These are phyloP conservation scores for Nemophila menziesii DNA, from an alignment of 257 asterid genomes.

Conservation along the genomic window DNA sequence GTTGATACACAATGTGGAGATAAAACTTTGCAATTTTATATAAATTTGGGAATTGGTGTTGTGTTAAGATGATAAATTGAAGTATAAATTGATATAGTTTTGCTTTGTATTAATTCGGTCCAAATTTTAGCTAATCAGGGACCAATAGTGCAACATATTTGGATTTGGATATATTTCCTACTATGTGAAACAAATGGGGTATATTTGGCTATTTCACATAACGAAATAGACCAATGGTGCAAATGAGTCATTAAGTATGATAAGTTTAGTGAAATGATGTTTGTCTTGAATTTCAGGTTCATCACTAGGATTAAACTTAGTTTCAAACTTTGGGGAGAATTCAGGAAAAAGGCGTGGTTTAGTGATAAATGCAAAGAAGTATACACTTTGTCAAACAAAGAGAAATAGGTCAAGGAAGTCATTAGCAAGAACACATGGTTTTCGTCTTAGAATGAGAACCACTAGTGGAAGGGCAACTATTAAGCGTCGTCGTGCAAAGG, in stretches of 20 bases:
- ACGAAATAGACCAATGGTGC: neutral
- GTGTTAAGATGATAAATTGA: neutral
- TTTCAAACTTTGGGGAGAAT: slow-evolving; percentile 18
- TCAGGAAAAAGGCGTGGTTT: slow-evolving; percentile 36
- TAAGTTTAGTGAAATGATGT: neutral
- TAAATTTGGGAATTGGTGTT: neutral
- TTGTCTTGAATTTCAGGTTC: slow-evolving; percentile 7
- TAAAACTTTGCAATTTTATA: too few species aligned
- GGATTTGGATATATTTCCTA: too few species aligned
- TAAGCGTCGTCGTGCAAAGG: slow-evolving; percentile 81
- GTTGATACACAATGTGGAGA: neutral
- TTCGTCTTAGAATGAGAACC: slow-evolving; percentile 86
- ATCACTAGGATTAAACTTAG: slow-evolving; percentile 30
- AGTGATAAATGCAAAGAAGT: slow-evolving; percentile 55
- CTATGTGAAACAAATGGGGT: too few species aligned
- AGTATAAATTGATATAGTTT: neutral
- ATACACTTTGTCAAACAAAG: slow-evolving; percentile 72
- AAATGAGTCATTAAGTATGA: neutral
- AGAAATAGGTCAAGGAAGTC: slow-evolving; percentile 88
- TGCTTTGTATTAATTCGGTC: too few species aligned
- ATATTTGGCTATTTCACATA: too few species aligned
- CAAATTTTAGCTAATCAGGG: too few species aligned
- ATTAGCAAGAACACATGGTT: slow-evolving; percentile 89
- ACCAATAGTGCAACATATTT: too few species aligned
- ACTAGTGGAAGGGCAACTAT: slow-evolving; percentile 65